Base-by-base conservation (phyloP, 768 basidiomycete species). In the Phanerochaete carnosa region DNA sequence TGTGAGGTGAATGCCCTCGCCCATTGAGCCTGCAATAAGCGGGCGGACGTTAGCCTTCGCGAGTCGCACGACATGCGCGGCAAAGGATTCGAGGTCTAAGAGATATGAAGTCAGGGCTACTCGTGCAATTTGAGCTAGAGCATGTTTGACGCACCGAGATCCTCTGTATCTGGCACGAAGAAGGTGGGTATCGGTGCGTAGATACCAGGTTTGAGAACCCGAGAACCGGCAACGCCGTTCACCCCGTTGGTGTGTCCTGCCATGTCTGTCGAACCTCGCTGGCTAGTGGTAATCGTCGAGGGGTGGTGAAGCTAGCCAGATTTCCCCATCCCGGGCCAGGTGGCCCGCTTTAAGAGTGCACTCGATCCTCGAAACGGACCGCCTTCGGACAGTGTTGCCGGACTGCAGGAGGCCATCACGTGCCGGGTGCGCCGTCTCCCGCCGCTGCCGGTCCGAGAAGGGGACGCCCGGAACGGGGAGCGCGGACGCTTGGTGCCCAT, bases 121-220 rank as follows among this genome's bases (percentile, higher is more conserved):
- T 39, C 39, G 16, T 43, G 39, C 6, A 19, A 8, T 28, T 19
- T n/a, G 25, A 13, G 35, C 45, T 15, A 28, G 19, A 22, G n/a
- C 33, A n/a, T n/a, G 53, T 22, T 23, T 46, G 37, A 77, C 84
- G 70, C 67, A 92, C 93, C 94, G 57, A 96, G 83, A 65, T 95
- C 92, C 73, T 95, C 91, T 45, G 86, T 83, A 39, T 80, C 82
- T 1, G 80, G 78, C 23, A 85, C 71, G 79, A 92, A 95, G 79
- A 96, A 95, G n/a, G 93, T 84, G 33, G 89, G 92, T 66, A 96
- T 84, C 30, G 95, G 95, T 8, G 91, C 89, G 74, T 83, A 95
- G 60, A 96, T 84, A 49, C 94, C 93, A 26, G 91, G 73, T 57
- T 76, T 82, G 64, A 96, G 77, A 16, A 82, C 80, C 57, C 90